phyloP scores from a whole-genome alignment of 2,329 filamentous ascomycete genomes.

The Pyricularia grisea region DNA sequence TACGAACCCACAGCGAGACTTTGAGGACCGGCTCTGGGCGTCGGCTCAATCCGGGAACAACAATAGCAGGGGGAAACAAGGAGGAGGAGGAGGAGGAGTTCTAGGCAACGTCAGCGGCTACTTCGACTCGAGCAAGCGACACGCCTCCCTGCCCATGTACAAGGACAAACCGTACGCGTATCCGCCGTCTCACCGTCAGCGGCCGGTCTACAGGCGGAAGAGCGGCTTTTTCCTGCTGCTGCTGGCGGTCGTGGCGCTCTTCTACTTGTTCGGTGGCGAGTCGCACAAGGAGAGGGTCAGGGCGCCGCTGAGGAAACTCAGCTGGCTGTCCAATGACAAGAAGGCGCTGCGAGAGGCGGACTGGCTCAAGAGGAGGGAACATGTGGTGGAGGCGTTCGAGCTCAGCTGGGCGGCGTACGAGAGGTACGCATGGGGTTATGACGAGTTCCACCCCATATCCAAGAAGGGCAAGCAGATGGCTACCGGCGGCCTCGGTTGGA shows the following conservation, averaged over 20 bases:
- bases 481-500: conserved; percentile 86
- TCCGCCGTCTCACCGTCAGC: conserved; percentile 47
- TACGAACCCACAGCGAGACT: conserved; percentile 50
- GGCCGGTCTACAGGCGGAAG: conserved; percentile 55
- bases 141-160: conserved; percentile 74
- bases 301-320: conserved; percentile 34
- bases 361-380: conserved; percentile 70
- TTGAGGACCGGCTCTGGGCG: conserved; percentile 60
- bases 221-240: conserved; percentile 42
- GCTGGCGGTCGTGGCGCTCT: conserved; percentile 43
- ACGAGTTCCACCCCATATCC: conserved; percentile 77
- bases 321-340: conserved; percentile 43
- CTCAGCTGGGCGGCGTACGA: conserved; percentile 91
- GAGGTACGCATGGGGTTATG: conserved; percentile 86
- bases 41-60: conserved; percentile 6
- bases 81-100: conserved; percentile 28
- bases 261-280: conserved; percentile 61
- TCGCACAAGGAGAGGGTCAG: conserved; percentile 24
- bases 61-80: background rate
- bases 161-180: conserved; percentile 94
- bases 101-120: conserved; percentile 55
- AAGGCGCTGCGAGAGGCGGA: conserved; percentile 38
- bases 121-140: conserved; percentile 42
- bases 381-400: conserved; percentile 81
- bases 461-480: conserved; percentile 80